Evolutionary conservation across 192 early-diverging fungal genomes (phyloP).

Genomic region (Endogone sp.): DNA sequence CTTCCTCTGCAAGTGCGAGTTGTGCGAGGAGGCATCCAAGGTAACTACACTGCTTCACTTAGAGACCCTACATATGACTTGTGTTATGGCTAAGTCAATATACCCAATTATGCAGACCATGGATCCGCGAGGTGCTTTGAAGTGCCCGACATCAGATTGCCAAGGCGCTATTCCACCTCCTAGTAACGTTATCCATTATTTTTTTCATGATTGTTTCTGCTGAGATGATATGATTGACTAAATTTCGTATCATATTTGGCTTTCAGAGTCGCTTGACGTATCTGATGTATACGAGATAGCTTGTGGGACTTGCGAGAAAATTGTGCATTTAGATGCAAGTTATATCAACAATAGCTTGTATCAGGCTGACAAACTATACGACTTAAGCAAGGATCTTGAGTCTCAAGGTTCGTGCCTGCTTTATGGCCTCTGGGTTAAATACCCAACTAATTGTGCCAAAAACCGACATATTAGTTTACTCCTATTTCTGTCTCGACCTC

Average conservation of each 20-base stretch:
- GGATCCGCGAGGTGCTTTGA: slow-evolving; percentile 14
- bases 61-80: too few species aligned
- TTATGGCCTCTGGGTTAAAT: too few species aligned
- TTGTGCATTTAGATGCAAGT: slow-evolving; percentile 1
- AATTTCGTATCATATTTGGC: too few species aligned
- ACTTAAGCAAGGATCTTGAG: slow-evolving; percentile 8
- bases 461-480: background rate
- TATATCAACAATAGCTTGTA: slow-evolving; percentile 3
- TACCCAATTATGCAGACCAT: too few species aligned
- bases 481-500: background rate
- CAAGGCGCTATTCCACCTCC: slow-evolving; percentile 11
- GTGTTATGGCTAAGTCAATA: too few species aligned
- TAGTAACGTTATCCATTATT: background rate
- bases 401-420: slow-evolving; percentile 3
- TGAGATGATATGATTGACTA: too few species aligned
- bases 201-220: background rate
- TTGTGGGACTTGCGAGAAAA: slow-evolving; percentile 2
- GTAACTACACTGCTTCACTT: background rate
- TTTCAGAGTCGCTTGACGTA: slow-evolving; percentile 6
- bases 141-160: slow-evolving; percentile 9
- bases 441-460: background rate
- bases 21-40: slow-evolving; percentile 12
- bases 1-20: slow-evolving; percentile 33
- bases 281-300: slow-evolving; percentile 6
- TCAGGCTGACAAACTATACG: slow-evolving; percentile 2